Base-by-base conservation (phyloP, 768 basidiomycete species). In the Boletus subcaerulescens region DNA sequence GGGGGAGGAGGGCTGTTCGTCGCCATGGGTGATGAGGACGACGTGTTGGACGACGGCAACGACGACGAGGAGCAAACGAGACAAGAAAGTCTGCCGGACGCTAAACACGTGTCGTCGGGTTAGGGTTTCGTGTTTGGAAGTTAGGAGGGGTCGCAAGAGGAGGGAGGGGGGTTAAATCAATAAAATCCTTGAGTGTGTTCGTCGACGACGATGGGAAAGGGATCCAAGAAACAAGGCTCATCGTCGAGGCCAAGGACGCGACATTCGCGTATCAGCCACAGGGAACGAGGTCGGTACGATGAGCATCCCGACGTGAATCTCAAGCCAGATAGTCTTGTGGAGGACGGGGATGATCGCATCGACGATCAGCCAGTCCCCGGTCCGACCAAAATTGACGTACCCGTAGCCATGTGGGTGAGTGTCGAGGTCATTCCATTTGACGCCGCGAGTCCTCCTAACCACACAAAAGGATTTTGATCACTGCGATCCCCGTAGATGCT, bases 371-470 rank as follows among this genome's bases (percentile, higher is more conserved):
- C 14, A 38, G 33, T 12, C 9, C 33, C n/a, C 31, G 3, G 29
- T 8, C 14, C 17, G 20, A 22, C 44, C 35, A 18, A 45, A 22
- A 52, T 52, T 12, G 73, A 79, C 18, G 83, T 97, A 12, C 92
- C 93, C 3, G 86, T 97, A 4, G 94, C 92, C 35, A 98, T 98
- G 95, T 98, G 95, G 95, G 93, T 89, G 53, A 71, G 93, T 78
- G 44, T 32, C 26, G 9, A 14, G 1, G 5, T 41, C 36, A 44
- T 44, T 13, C 7, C 18, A 45, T 6, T 12, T 29, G 9, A 8
- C 29, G 8, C 20, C 12, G 1, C 12, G 13, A 14, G 18, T 15
- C 3, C 26, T 24, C 13, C 35, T 48, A 20, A 56, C 18, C 31
- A 10, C 26, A 7, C 8, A 7, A 14, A 96, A 52, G 94, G 96